Percentiles rank a stretch among this genome's conserved stretches.
phyloP scores from a whole-genome alignment of 108 stramenopile species.

The Pseudonitzschia pungens region DNA sequence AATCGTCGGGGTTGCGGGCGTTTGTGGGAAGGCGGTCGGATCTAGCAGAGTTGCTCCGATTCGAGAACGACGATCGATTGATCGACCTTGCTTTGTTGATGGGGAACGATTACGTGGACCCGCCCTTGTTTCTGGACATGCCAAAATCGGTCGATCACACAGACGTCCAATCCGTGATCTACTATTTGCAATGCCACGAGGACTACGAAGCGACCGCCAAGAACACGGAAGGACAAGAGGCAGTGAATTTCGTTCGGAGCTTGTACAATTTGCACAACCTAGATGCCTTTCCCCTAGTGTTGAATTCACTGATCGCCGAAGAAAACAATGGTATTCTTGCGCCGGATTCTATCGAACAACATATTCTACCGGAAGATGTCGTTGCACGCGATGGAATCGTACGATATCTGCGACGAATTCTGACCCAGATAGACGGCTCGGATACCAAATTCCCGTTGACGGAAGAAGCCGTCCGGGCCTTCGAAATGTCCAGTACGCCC shows the following conservation, averaged over 20 bases:
- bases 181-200: not conserved
- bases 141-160: not conserved
- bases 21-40: slow-evolving; percentile 22
- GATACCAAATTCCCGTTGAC: slow-evolving; percentile 4
- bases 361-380: slow-evolving; percentile 12
- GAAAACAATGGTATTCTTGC: not conserved
- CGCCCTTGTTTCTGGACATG: not conserved
- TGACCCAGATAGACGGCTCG: slow-evolving; percentile 2
- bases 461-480: slow-evolving; percentile 1
- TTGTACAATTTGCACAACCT: slow-evolving; percentile 45
- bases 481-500: slow-evolving; percentile 12
- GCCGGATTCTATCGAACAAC: not conserved
- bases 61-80: slow-evolving; percentile 43
- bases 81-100: slow-evolving; percentile 60
- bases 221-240: slow-evolving; percentile 14
- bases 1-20: slow-evolving; percentile 12
- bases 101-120: slow-evolving; percentile 71
- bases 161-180: slow-evolving; percentile 2
- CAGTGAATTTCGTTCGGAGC: slow-evolving; percentile 42
- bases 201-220: slow-evolving; percentile 16
- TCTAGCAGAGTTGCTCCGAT: slow-evolving; percentile 40
- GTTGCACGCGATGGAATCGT: slow-evolving; percentile 23
- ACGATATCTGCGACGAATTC: slow-evolving; percentile 23
- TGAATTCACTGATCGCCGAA: not conserved
- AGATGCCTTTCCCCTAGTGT: slow-evolving; percentile 21